Evolutionary conservation across 2,329 filamentous ascomycete species (phyloP).

Genomic region (Aspergillus sp.): DNA sequence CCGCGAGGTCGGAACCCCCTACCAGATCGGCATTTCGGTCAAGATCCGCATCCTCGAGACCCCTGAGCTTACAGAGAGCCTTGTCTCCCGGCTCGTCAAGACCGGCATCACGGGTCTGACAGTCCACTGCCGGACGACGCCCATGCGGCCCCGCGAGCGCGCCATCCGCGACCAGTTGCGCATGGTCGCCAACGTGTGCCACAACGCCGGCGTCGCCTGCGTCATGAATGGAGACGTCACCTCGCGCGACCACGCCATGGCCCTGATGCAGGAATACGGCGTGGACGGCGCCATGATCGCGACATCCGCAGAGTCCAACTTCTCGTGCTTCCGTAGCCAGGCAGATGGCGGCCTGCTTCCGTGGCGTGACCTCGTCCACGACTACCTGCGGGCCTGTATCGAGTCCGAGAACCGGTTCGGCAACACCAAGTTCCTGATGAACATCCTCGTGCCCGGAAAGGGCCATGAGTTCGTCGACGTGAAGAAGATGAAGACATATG

Average conservation of each 20-base stretch:
- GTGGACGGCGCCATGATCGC: slow-evolving; percentile 97
- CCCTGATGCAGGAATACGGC: slow-evolving; percentile 73
- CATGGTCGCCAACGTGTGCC: slow-evolving; percentile 80
- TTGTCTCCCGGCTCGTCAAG: slow-evolving; percentile 74
- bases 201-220: slow-evolving; percentile 82
- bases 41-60: slow-evolving; percentile 90
- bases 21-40: slow-evolving; percentile 90
- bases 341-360: slow-evolving; percentile 67
- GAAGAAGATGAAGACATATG: slow-evolving; percentile 68
- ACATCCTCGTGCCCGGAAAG: slow-evolving; percentile 83
- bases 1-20: slow-evolving; percentile 70
- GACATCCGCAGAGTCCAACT: slow-evolving; percentile 84
- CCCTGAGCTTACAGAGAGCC: slow-evolving; percentile 68
- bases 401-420: slow-evolving; percentile 81
- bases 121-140: slow-evolving; percentile 91
- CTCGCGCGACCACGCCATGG: slow-evolving; percentile 67
- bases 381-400: slow-evolving; percentile 71
- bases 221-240: slow-evolving; percentile 94
- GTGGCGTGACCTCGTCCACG: slow-evolving; percentile 75
- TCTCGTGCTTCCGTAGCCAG: slow-evolving; percentile 75
- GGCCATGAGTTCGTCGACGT: slow-evolving; percentile 61
- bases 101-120: slow-evolving; percentile 93
- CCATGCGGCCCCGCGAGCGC: slow-evolving; percentile 86
- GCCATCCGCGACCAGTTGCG: slow-evolving; percentile 82
- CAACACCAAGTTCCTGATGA: slow-evolving; percentile 90